These are phyloP conservation scores for Cenchrus americanus DNA, from an alignment of 176 grass and related monocot species.

Conservation along the genomic window DNA sequence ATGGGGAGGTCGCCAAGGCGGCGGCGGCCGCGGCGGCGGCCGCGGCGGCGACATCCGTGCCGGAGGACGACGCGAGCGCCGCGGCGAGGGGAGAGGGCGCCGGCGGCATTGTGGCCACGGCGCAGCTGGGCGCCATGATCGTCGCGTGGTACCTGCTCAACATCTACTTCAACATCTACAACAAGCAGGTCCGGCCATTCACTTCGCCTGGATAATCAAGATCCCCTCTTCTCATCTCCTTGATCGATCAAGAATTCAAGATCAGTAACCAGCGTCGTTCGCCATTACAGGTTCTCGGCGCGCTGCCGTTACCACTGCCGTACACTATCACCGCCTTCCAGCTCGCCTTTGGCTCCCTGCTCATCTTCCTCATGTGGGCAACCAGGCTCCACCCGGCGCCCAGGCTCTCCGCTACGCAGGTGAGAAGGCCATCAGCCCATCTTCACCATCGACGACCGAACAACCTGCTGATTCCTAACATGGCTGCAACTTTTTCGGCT, in stretches of 20 bases:
- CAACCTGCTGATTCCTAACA: background rate
- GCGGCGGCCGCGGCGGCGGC: too few species aligned
- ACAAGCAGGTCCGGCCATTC: constrained; percentile 58
- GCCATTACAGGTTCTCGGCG: constrained; percentile 58
- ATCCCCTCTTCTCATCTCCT: background rate
- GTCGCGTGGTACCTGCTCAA: constrained; percentile 70
- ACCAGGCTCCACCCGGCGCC: constrained; percentile 62
- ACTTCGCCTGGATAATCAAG: background rate
- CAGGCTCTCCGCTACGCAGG: constrained; percentile 60
- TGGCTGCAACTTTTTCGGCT: background rate
- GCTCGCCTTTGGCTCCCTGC: constrained; percentile 67
- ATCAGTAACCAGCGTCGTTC: background rate
- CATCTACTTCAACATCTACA: constrained; percentile 90
- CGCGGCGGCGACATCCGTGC: background rate
- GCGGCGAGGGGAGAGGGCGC: background rate
- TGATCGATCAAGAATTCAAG: constrained; percentile 1
- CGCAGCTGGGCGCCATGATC: constrained; percentile 63
- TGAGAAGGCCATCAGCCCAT: constrained; percentile 37
- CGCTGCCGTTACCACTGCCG: constrained; percentile 63
- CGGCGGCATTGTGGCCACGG: constrained; percentile 34
- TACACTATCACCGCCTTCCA: constrained; percentile 87
- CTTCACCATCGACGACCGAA: background rate
- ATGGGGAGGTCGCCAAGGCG: background rate
- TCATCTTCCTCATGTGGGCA: constrained; percentile 79
- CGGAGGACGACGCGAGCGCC: background rate